Evolutionary conservation across 495 filamentous ascomycete species (phyloP).

Genomic region (Penicillium canescens): DNA sequence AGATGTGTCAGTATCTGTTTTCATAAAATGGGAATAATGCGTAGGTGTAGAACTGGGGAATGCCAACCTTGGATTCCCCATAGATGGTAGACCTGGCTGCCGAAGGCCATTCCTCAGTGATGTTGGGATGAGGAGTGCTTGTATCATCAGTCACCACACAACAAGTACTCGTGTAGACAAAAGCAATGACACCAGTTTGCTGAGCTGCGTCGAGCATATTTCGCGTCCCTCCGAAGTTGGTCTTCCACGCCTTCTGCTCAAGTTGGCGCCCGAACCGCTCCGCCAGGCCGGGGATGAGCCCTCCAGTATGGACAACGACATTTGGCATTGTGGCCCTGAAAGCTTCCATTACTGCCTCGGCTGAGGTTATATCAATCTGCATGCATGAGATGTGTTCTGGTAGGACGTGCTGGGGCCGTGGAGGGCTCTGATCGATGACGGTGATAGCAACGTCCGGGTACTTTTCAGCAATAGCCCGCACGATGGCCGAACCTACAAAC

Average conservation of each 20-base stretch:
- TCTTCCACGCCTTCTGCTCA: conserved; percentile 37
- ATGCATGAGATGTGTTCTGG: conserved; percentile 32
- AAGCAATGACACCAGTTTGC: conserved; percentile 48
- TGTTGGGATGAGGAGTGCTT: conserved; percentile 49
- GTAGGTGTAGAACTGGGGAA: not conserved
- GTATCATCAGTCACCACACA: conserved; percentile 58
- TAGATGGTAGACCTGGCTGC: conserved; percentile 53
- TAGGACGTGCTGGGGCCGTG: conserved; percentile 29
- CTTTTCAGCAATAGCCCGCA: conserved; percentile 41
- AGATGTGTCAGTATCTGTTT: conserved; percentile 2
- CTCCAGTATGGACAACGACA: conserved; percentile 48
- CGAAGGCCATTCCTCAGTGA: conserved; percentile 54
- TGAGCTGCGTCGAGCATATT: conserved; percentile 56
- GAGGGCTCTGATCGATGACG: conserved; percentile 41
- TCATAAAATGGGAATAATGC: not conserved
- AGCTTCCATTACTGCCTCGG: conserved; percentile 26
- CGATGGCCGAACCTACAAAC: conserved; percentile 48
- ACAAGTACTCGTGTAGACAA: conserved; percentile 60
- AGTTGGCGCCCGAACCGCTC: conserved; percentile 42
- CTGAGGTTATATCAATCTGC: conserved; percentile 40
- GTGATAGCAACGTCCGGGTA: conserved; percentile 44
- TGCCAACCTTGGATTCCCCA: conserved; percentile 57
- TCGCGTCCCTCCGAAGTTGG: conserved; percentile 60
- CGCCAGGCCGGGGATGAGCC: conserved; percentile 41
- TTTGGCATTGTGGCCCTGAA: conserved; percentile 36